phyloP scores from a whole-genome alignment of 129 eudicot genomes.

The Dittrichia graveolens region DNA sequence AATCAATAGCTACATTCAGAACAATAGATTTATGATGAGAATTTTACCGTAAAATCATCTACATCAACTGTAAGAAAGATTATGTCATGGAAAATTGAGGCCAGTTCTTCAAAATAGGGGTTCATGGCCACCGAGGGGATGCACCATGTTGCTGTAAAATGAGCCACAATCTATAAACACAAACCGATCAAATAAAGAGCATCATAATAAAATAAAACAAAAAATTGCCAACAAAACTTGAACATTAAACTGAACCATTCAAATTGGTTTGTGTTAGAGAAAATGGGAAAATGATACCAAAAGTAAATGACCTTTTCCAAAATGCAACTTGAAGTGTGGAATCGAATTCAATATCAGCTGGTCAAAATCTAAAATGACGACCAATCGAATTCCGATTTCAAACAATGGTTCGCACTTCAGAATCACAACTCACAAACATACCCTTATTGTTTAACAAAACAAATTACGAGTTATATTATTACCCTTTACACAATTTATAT shows the following conservation, averaged over 20 bases:
- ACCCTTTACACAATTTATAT: neutral
- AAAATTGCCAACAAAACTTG: neutral
- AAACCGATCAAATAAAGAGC: neutral
- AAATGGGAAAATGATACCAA: neutral
- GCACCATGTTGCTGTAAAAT: conserved; percentile 85
- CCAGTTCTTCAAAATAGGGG: conserved; percentile 52
- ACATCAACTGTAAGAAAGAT: conserved; percentile 66
- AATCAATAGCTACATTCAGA: neutral
- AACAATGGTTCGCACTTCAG: neutral
- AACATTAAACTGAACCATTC: conserved; percentile 1
- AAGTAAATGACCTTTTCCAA: neutral
- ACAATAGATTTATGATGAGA: neutral
- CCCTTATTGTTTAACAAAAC: neutral
- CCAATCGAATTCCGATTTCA: neutral
- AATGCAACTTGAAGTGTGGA: neutral
- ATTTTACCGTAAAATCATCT: conserved; percentile 71
- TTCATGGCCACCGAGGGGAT: conserved; percentile 81
- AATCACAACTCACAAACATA: neutral
- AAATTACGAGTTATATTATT: too few relatives aligned
- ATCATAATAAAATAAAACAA: neutral
- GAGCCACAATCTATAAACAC: conserved; percentile 64
- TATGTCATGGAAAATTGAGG: conserved; percentile 47
- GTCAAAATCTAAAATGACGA: neutral
- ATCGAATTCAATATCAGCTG: neutral
- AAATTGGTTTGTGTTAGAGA: conserved; percentile 2